These are phyloP conservation scores for Naganishia vaughanmartiniae DNA, from an alignment of 768 basidiomycete species.

Conservation along the genomic window DNA sequence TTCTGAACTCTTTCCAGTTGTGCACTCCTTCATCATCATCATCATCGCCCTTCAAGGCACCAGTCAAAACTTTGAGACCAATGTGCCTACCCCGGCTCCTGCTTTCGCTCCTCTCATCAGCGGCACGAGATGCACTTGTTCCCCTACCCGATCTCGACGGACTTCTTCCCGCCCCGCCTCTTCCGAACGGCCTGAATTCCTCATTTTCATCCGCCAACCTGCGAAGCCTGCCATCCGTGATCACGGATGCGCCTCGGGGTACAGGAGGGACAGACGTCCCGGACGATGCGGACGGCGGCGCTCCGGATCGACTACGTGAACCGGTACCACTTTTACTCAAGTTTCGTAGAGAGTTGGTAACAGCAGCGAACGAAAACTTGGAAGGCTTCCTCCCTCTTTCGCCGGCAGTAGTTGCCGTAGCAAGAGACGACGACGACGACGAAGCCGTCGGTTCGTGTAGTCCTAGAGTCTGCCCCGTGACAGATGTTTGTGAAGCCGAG, in stretches of 20 bases:
- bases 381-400: slow-evolving; percentile 37
- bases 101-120: slow-evolving; percentile 42
- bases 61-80: slow-evolving; percentile 50
- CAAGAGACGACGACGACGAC: slow-evolving; percentile 12
- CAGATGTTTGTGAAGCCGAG: background rate
- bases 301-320: slow-evolving; percentile 20
- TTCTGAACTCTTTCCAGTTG: slow-evolving; percentile 80
- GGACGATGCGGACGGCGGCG: background rate
- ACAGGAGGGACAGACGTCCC: slow-evolving; percentile 4
- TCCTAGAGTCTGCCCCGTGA: background rate
- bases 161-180: slow-evolving; percentile 43
- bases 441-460: slow-evolving; percentile 12
- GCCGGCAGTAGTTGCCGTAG: background rate
- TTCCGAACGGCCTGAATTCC: slow-evolving; percentile 35
- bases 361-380: slow-evolving; percentile 43
- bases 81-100: slow-evolving; percentile 50
- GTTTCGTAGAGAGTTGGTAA: slow-evolving; percentile 37
- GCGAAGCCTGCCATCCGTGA: slow-evolving; percentile 23
- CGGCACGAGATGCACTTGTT: slow-evolving; percentile 33
- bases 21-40: slow-evolving; percentile 48
- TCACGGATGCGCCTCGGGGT: background rate
- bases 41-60: slow-evolving; percentile 40
- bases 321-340: slow-evolving; percentile 38
- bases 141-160: slow-evolving; percentile 27
- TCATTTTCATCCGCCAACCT: slow-evolving; percentile 20